Evolutionary conservation across 345 rosid species (phyloP), one percentile per base, ranked within the genome.

Genomic region (Fremontodendron californicum): DNA sequence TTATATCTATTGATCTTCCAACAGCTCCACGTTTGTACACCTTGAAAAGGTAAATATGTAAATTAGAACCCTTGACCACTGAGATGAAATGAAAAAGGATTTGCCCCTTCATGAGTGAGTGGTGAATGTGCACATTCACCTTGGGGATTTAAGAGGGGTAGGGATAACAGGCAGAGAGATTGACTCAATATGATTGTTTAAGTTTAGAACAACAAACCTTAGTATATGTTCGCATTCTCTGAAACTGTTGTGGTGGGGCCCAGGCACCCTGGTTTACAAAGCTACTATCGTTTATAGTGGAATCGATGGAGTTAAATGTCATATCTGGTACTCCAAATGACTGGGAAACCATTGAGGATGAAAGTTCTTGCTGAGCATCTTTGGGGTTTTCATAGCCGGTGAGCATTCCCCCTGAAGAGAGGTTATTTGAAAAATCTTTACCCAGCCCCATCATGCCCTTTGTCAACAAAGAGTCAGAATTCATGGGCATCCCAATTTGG

Each of bases 1-100:
- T 78, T 46, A 91, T 84, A 75, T 91, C 96, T n/a, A 90, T 88
- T 3, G 92, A 91, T 82, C 96, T 83, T 75, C 96, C 96, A 48
- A 90, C 94, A 62, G 94, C 91, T 82, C 96, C 96, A 8, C 96
- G 92, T 80, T 90, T 91, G 74, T 91, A 85, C 31, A 90, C 96
- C 94, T 91, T 81, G 63, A 80, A 46, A 75, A 61, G 39, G 63
- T 18, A 72, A 66, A 71, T 49, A 71, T 2, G 27, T 33, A 33
- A 71, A 49, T 79, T 78, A 74, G 60, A 79, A 64, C 39, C 69
- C 45, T 29, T 39, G 29, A 29, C 21, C 0, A 63, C 66, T 65
- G 46, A 46, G 37, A 61, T 4, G 40, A 31, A 12, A 9, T 27
- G 43, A 49, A 71, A 46, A 68, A 15, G 9, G 25, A 9, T 27